Evolutionary conservation across 2,329 filamentous ascomycete genomes (phyloP), one percentile per base, ranked within the genome.

Genomic region (Aspergillus sp.): DNA sequence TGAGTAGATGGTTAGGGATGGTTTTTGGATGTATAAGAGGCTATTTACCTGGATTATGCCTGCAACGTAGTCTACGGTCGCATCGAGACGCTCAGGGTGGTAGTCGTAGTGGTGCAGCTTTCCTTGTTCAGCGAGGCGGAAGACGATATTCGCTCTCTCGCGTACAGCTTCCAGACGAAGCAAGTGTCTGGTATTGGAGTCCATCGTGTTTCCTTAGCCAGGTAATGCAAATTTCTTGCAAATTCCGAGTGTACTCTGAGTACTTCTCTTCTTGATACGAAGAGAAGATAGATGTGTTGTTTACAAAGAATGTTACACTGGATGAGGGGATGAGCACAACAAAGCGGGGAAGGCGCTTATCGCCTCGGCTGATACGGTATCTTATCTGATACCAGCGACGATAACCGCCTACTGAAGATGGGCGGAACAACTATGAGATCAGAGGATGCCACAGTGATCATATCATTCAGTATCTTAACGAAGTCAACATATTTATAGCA

Each of bases 81-180:
- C 68, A 13, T 69, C 64, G 70, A 82, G 72, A 13, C 72, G 73
- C 5, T 73, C 69, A 17, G 73, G 66, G 8, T 79, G 71, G 49
- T 79, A 78, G 8, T 77, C 70, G 54, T 82, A 83, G 64, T 81
- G 78, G 61, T 69, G 75, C 32, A 83, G 66, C 6, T 72, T 66
- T 3, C 74, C 74, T 3, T 70, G 61, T 57, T 76, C 69, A n/a
- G 81, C 81, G 1, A 73, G 72, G 32, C 73, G 67, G 42, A 73
- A 59, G 4, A 74, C 71, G 11, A 58, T 42, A 39, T 67, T 66
- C 4, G 72, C 69, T 39, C 65, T 63, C 51, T 69, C 62, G 13
- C 72, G 71, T 25, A 74, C 71, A 2, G 71, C 69, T 58, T 72
- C 61, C 1, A 74, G 62, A 52, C 69, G 64, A 41, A 73, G 68